Conservation (phyloP, 2,329 filamentous ascomycete genomes). For the Cadophora luteo-olivacea region DNA sequence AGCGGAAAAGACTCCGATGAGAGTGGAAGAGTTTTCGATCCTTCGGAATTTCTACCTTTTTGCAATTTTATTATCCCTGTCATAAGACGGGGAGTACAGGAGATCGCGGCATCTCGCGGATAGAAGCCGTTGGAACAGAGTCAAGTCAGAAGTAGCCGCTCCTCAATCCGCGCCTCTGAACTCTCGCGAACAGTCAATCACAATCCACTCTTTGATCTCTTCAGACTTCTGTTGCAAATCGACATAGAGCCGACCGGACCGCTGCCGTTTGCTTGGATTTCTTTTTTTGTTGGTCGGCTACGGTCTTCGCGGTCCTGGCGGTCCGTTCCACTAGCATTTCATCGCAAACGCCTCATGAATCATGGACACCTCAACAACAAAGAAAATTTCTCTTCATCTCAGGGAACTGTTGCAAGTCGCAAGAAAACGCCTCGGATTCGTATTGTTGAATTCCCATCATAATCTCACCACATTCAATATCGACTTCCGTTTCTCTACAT, state of each 20-base stretch:
- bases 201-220: neutral
- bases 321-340: conserved; percentile 3
- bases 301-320: conserved; percentile 5
- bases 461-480: neutral
- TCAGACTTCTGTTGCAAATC: conserved; percentile 6
- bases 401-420: neutral
- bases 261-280: neutral
- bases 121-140: neutral
- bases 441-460: neutral
- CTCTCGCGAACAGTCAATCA: neutral
- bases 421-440: neutral
- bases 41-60: neutral
- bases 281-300: neutral
- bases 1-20: neutral
- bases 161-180: neutral
- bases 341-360: neutral
- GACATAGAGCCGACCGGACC: neutral
- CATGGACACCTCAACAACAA: neutral
- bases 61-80: neutral
- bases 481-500: neutral
- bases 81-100: neutral
- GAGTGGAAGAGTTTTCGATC: neutral
- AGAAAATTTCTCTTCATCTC: neutral
- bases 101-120: conserved; percentile 1
- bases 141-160: neutral